These are phyloP conservation scores for Hypoxylon lenormandii DNA, from an alignment of 495 filamentous ascomycete species.

Conservation along the genomic window DNA sequence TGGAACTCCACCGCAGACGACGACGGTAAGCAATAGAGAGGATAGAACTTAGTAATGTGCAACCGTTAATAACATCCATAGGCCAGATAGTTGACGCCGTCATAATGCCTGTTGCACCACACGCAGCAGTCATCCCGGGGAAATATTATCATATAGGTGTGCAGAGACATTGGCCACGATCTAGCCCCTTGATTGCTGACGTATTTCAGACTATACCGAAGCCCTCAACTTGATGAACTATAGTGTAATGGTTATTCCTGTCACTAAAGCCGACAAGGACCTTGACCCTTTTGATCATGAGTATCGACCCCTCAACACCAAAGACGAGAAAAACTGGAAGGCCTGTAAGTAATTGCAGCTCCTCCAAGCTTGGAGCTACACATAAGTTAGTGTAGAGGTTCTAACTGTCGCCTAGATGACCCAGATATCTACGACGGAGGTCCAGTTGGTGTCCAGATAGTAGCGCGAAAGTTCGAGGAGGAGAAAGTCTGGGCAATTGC, in stretches of 20 bases:
- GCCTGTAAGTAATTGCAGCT: conserved; percentile 53
- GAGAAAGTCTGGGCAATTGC: conserved; percentile 61
- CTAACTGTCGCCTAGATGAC: too few relatives aligned
- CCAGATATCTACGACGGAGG: conserved; percentile 62
- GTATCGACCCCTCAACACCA: conserved; percentile 51
- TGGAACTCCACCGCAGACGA: conserved; percentile 52
- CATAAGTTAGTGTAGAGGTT: too few relatives aligned
- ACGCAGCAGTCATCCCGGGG: conserved; percentile 62
- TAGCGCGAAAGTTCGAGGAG: conserved; percentile 62
- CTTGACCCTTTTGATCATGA: conserved; percentile 48
- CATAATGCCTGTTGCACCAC: conserved; percentile 67
- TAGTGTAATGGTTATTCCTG: conserved; percentile 56
- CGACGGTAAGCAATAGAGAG: too few relatives aligned
- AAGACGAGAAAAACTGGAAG: conserved; percentile 55
- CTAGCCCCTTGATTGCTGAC: background rate
- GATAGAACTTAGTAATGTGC: too few relatives aligned
- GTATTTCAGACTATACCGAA: conserved; percentile 49
- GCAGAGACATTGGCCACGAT: background rate
- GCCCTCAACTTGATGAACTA: conserved; percentile 50
- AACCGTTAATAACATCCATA: background rate
- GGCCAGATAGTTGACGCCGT: conserved; percentile 63
- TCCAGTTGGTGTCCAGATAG: conserved; percentile 63
- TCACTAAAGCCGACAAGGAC: conserved; percentile 58
- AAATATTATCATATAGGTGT: conserved; percentile 45
- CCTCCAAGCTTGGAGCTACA: conserved; percentile 13